Evolutionary conservation across 768 basidiomycete species (phyloP), one percentile per base, ranked within the genome.

Genomic region (Gloeostereum incarnatum): DNA sequence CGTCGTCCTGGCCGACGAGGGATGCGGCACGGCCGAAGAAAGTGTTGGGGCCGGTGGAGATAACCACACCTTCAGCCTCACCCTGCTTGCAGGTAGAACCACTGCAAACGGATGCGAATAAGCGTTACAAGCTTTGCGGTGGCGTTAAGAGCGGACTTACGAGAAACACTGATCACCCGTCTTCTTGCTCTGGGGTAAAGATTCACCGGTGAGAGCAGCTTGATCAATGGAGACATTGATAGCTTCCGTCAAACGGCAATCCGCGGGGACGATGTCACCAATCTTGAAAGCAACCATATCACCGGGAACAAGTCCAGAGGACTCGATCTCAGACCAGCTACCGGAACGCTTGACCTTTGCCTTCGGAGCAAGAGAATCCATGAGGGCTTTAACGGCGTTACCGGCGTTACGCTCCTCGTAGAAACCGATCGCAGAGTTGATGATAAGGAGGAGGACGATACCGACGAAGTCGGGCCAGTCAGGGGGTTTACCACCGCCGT

Each of bases 21-120:
- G 90, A 90, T 16, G 94, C 94, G 38, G 94, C 93, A 54, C 94
- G 92, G 68, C 93, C 94, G 69, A 98, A 97, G 79, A 98, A 98
- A 40, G 89, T 90, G 70, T 98, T 97, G 65, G 82, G 73, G 60
- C 94, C 94, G 44, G 94, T 98, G 45, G 92, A 93, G 62, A 98
- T 98, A 52, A 98, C 92, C 35, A 97, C 85, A 61, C 92, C 94
- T 67, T 98, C 94, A 18, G 93, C 93, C 61, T 98, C 94, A 67
- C 94, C 94, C 68, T 94, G 90, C 62, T 98, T 97, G 62, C 94
- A 97, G 39, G 92, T 97, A 27, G 94, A 98, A 51, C 93, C 93
- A 38, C 88, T 90, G 42, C 13, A 42, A 42, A 20, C 18, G 35
- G 16, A 31, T 40, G 45, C 36, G 29, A 39, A 50, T 30, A 41